Percentiles rank a stretch among this genome's conserved stretches.
phyloP scores from a whole-genome alignment of 345 rosid genomes.

The Eucalyptus sp. region DNA sequence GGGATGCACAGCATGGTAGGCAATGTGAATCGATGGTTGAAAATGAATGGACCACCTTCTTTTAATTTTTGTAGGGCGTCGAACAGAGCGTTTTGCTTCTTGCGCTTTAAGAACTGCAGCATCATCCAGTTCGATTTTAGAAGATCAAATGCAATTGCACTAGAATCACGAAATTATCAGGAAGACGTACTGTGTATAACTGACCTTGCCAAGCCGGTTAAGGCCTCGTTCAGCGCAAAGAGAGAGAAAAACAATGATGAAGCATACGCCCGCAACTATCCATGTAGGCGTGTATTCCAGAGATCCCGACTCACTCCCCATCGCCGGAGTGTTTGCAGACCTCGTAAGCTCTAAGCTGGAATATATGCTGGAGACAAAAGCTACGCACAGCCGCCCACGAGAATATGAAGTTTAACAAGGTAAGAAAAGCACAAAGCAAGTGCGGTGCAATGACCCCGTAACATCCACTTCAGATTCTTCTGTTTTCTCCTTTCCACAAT shows the following conservation, averaged over 20 bases:
- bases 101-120: constrained; percentile 37
- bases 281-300: constrained; percentile 72
- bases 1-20: background rate
- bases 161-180: background rate
- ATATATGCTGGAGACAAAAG: background rate
- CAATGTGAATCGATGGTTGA: background rate
- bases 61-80: constrained; percentile 73
- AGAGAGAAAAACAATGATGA: constrained; percentile 53
- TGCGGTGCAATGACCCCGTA: background rate
- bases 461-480: background rate
- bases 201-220: constrained; percentile 69
- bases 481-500: background rate
- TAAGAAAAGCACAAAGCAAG: background rate
- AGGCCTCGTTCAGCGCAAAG: constrained; percentile 64
- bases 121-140: background rate
- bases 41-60: constrained; percentile 45
- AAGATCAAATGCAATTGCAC: background rate
- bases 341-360: background rate
- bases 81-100: constrained; percentile 42
- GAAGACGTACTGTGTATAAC: background rate
- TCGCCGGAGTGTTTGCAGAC: background rate
- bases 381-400: background rate
- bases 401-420: background rate
- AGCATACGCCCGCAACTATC: constrained; percentile 74
- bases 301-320: constrained; percentile 6